phyloP scores from a whole-genome alignment of 768 basidiomycete genomes.

The Rhizopogon rudus region DNA sequence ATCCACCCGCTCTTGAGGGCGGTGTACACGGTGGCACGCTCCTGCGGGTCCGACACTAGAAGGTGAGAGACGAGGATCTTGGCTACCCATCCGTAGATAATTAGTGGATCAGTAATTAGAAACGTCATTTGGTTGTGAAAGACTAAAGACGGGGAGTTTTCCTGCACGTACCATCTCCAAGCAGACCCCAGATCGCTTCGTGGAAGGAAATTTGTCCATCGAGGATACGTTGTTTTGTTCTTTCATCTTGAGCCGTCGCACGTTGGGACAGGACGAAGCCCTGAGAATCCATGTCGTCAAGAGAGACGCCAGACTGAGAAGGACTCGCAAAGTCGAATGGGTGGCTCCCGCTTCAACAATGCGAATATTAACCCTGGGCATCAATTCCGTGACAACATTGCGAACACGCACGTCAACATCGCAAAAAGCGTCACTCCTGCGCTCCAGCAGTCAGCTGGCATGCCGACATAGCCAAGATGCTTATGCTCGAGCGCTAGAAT shows the following conservation, averaged over 20 bases:
- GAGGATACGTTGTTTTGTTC: constrained; percentile 68
- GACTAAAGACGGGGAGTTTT: not conserved
- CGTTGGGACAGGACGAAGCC: constrained; percentile 17
- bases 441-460: constrained; percentile 92
- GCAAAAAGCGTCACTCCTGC: constrained; percentile 77
- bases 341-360: constrained; percentile 56
- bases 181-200: constrained; percentile 45
- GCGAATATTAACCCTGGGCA: not conserved
- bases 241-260: constrained; percentile 45
- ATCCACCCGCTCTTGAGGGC: constrained; percentile 71
- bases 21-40: constrained; percentile 57
- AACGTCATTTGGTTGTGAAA: not conserved
- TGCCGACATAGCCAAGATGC: constrained; percentile 66
- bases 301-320: constrained; percentile 44
- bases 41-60: constrained; percentile 49
- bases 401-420: constrained; percentile 68
- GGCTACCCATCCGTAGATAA: constrained; percentile 35
- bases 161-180: constrained; percentile 51
- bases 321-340: constrained; percentile 68
- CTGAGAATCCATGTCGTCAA: constrained; percentile 26
- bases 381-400: not conserved
- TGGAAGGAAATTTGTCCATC: constrained; percentile 55
- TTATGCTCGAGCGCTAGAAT: constrained; percentile 74
- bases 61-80: constrained; percentile 54
- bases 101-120: not conserved